These are phyloP conservation scores for Butyriboletus loyo DNA, from an alignment of 768 basidiomycete genomes.

Conservation along the genomic window DNA sequence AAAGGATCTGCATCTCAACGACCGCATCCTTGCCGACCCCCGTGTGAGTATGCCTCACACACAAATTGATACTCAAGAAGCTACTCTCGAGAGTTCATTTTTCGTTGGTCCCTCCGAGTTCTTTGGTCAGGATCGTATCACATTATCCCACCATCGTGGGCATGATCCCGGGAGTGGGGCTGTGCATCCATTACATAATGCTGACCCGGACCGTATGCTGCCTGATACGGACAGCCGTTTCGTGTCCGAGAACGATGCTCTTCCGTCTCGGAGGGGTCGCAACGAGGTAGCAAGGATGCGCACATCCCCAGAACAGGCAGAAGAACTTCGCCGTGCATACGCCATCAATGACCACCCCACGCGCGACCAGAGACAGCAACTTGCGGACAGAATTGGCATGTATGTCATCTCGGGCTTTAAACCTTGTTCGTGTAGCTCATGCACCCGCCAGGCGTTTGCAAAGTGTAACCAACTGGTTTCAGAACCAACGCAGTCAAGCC, in stretches of 20 bases:
- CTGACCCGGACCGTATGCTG: constrained; percentile 49
- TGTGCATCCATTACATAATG: constrained; percentile 29
- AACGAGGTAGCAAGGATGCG: constrained; percentile 47
- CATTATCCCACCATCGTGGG: constrained; percentile 34
- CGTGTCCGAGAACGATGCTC: constrained; percentile 49
- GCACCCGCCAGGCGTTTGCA: constrained; percentile 61
- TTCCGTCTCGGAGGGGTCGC: constrained; percentile 30
- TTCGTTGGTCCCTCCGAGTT: constrained; percentile 33
- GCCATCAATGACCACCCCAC: constrained; percentile 63
- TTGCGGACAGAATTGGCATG: constrained; percentile 74
- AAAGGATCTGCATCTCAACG: constrained; percentile 32
- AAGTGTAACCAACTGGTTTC: constrained; percentile 84
- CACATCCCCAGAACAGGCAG: constrained; percentile 61
- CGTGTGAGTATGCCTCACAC: not conserved
- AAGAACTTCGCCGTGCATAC: constrained; percentile 68
- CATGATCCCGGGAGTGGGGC: constrained; percentile 24
- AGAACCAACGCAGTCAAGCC: constrained; percentile 77
- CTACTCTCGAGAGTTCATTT: constrained; percentile 28
- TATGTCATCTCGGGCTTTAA: constrained; percentile 39
- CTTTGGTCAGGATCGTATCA: constrained; percentile 31
- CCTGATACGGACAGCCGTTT: constrained; percentile 50
- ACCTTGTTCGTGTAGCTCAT: constrained; percentile 23
- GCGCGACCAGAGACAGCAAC: constrained; percentile 59
- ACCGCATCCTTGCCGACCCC: constrained; percentile 24
- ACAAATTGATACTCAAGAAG: constrained; percentile 14